Base-by-base conservation (phyloP, 2,329 filamentous ascomycete species). In the Penicillium polonicum region DNA sequence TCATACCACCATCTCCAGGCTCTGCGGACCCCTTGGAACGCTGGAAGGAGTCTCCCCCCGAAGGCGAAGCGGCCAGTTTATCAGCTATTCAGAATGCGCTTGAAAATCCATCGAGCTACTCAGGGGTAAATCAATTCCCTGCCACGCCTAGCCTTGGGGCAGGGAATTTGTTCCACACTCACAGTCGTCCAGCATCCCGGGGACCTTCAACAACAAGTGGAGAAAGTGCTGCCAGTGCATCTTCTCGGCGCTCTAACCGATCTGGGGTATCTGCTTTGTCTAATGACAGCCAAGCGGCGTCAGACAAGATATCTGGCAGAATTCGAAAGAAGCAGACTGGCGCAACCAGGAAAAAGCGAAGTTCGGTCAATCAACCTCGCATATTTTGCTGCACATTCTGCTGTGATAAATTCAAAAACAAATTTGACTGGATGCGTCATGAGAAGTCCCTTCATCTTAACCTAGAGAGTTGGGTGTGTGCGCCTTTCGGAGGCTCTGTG, bases 301-400 rank as follows among this genome's bases (percentile, higher is more conserved):
- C 21, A 9, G 19, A 17, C 21, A 21, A 17, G 13, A 7, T 13
- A 23, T 43, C 41, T 43, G 19, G 5, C 2, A 15, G 41, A 9
- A 17, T 43, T 25, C 41, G 23, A 25, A 43, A 43, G 21, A 43
- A 15, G 12, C 41, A 43, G 21, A 8, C 21, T 23, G 6, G 8
- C 27, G 7, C 27, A 27, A 17, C n/a, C 19, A 36, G 9, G 3
- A 33, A 33, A 21, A 48, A 48, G 19, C 31, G 29, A 21, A 33
- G n/a, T 25, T 48, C 29, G 25, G n/a, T 31, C 12, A 35, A 31
- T 4, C 8, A 31, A 3, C 29, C 29, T 5, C 49, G 38, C 12
- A 31, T 48, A 41, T 67, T 61, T 31, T 62, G 62, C 23, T 69
- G 67, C 46, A 69, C 65, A 1, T 69, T 69, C 31, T 68, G 66